Evolutionary conservation across 2,329 filamentous ascomycete species (phyloP), one percentile per base, ranked within the genome.

Genomic region (Aspergillus udagawae): DNA sequence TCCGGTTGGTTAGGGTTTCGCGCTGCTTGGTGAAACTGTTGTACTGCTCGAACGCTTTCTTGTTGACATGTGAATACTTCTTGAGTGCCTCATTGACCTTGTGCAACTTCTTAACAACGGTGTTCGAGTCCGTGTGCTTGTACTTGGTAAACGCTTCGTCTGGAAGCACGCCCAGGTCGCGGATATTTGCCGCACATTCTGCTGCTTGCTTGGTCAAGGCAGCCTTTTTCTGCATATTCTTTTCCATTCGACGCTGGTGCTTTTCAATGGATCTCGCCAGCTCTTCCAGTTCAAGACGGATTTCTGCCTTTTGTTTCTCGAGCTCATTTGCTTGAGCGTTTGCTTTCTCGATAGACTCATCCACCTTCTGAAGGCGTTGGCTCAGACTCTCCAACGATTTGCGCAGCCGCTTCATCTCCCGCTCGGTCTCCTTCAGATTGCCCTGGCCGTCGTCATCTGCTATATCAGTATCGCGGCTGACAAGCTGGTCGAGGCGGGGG

Each of bases 31-130:
- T 97, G 73, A 97, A 99, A 77, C 88, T 96, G 78, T 93, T 95
- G 79, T 97, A 99, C 74, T 99, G 94, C 76, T 99, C 95, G 71
- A 97, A 96, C 0, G 94, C 94, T 78, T 99, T 97, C 79, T 97
- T 99, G 83, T 99, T 99, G 77, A 99, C 92, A 68, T 97, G 91
- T 55, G 92, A 91, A 78, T 94, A 97, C 73, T 97, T 96, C 78
- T 97, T 97, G 54, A 97, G 81, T 0, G 90, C 87, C 66, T 96
- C 91, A 62, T 96, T 95, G 68, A 93, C 91, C 69, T 92, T 95
- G 77, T 94, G 92, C 25, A 97, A 84, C 56, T 88, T 87, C 68
- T 83, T 83, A 53, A 82, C 81, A 54, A 93, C 89, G 52, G 82
- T 85, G 61, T 92, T 90, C 27, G 88, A 86, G 65, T 91, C 88